Percentiles rank a stretch among this genome's conserved stretches.
phyloP scores from a whole-genome alignment of 1,139 yeast genomes.

The Entelexis paramagnoliae region DNA sequence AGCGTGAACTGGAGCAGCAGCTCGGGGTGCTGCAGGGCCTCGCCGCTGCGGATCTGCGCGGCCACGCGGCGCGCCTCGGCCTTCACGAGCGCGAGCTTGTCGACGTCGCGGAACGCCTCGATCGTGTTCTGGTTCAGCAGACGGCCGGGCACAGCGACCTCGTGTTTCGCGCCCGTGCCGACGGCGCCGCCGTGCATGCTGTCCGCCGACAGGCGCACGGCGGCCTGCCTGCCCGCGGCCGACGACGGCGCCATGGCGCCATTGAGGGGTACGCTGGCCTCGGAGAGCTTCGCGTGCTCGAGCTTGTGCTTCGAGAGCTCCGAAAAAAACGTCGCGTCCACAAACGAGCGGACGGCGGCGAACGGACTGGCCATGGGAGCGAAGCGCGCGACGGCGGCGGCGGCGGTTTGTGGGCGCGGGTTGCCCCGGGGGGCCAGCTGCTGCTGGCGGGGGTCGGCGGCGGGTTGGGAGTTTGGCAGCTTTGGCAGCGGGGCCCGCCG shows the following conservation, averaged over 20 bases:
- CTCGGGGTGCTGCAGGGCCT: conserved; percentile 35
- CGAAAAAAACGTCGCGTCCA: conserved; percentile 79
- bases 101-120: conserved; percentile 63
- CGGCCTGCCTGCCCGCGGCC: conserved; percentile 31
- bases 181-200: conserved; percentile 28
- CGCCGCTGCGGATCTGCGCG: conserved; percentile 30
- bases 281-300: conserved; percentile 53
- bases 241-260: conserved; percentile 40
- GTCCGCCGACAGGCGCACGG: conserved; percentile 35
- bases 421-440: background rate
- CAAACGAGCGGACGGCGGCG: conserved; percentile 54
- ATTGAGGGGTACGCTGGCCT: conserved; percentile 36
- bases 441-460: too few species aligned
- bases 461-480: background rate
- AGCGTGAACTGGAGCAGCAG: conserved; percentile 44
- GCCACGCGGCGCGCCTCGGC: conserved; percentile 35
- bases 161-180: background rate
- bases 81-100: conserved; percentile 49
- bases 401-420: conserved; percentile 6
- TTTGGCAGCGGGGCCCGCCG: too few species aligned
- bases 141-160: conserved; percentile 31
- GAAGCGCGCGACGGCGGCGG: background rate
- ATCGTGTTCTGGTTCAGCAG: conserved; percentile 65
- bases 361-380: conserved; percentile 29
- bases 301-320: conserved; percentile 57